Percentiles rank a stretch among this genome's conserved stretches.
These are phyloP conservation scores for Cutaneotrichosporon sp. DNA, from an alignment of 1,284 basidiomycete genomes.

Conservation along the genomic window DNA sequence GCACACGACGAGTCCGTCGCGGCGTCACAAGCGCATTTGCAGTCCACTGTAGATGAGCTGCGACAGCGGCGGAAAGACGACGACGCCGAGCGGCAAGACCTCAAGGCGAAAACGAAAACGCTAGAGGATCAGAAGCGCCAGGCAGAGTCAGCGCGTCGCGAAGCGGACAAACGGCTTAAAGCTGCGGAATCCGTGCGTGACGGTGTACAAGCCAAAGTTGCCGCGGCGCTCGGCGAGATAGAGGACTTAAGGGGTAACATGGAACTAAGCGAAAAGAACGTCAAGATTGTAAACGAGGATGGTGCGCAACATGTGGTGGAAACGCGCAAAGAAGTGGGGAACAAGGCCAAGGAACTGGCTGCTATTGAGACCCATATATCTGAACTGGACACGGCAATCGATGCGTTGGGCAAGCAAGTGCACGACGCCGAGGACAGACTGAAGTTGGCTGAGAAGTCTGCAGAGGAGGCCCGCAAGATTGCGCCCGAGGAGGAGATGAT, in stretches of 20 bases:
- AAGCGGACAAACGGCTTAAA: constrained; percentile 82
- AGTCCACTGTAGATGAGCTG: constrained; percentile 66
- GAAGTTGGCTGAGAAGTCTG: constrained; percentile 26
- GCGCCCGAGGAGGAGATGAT: constrained; percentile 47
- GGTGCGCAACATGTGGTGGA: constrained; percentile 52
- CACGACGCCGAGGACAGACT: constrained; percentile 42
- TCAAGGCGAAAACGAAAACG: constrained; percentile 72
- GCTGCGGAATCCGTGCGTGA: constrained; percentile 62
- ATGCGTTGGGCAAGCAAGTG: constrained; percentile 33
- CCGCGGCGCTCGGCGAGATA: constrained; percentile 66
- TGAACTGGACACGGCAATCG: constrained; percentile 31
- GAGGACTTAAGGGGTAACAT: constrained; percentile 57
- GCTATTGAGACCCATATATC: constrained; percentile 37
- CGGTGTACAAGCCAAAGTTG: constrained; percentile 61
- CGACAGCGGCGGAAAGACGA: constrained; percentile 76
- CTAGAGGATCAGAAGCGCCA: constrained; percentile 81
- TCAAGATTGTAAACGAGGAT: constrained; percentile 51
- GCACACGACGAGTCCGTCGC: constrained; percentile 62
- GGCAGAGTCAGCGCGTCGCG: constrained; percentile 70
- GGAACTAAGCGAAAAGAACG: constrained; percentile 44
- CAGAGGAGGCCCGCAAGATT: constrained; percentile 35
- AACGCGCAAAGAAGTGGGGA: constrained; percentile 55
- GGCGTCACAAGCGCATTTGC: constrained; percentile 61
- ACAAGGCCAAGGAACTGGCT: constrained; percentile 53
- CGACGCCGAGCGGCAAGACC: constrained; percentile 68